Percentiles rank a stretch among this genome's conserved stretches.
Evolutionary conservation across 345 rosid genomes (phyloP).

Genomic region (Arabidopsis thaliana): TAIR10.1 NC_003075.7:6709001-6709500

Average conservation of each 20-base stretch:
- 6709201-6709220: constrained; percentile 97
- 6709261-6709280: constrained; percentile 27
- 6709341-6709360: constrained; percentile 1
- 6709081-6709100: constrained; percentile 2
- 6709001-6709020: constrained; percentile 6
- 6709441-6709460: neutral
- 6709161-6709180: constrained; percentile 95
- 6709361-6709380: constrained; percentile 4
- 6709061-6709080: constrained; percentile 13
- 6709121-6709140: constrained; percentile 38
- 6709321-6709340: constrained; percentile 14
- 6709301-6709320: constrained; percentile 1
- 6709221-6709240: constrained; percentile 92
- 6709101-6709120: constrained; percentile 11
- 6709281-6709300: constrained; percentile 27
- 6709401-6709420: constrained; percentile 4
- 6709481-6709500: constrained; percentile 13
- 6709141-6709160: constrained; percentile 33
- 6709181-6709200: constrained; percentile 77
- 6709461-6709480: constrained; percentile 7
- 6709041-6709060: constrained; percentile 2
- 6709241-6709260: constrained; percentile 37
- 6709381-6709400: neutral
- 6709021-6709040: neutral
- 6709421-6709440: constrained; percentile 1